Base-by-base conservation (phyloP, 306 rosid genomes). In the Rosa persica region DNA sequence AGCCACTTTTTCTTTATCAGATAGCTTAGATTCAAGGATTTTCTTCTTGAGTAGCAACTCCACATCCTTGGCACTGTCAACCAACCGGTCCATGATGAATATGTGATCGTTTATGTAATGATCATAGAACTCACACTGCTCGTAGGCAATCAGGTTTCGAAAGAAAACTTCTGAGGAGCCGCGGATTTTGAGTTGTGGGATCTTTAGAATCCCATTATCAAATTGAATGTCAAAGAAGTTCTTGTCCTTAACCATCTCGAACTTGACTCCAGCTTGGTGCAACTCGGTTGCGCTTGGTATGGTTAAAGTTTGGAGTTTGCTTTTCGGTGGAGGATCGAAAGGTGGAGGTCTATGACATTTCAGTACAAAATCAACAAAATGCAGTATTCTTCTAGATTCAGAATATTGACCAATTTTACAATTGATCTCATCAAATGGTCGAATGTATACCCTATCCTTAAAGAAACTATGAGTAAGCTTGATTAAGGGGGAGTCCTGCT, bases 71-170 rank as follows among this genome's bases (percentile, higher is more conserved):
- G 23, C 52, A 0, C 36, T 51, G 5, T 73, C 42, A 40, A 87
- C 68, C 5, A 87, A 71, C 43, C 25, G 22, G 48, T 75, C 47
- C 5, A 86, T 39, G 52, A 86, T 12, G 67, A 16, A 67, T 1
- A 81, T 5, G 27, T 82, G 78, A 27, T 81, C 12, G 4, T 52
- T 77, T 76, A 7, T 40, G 74, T 44, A 52, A 74, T 34, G 68
- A 34, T 76, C 79, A 80, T 0, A 12, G 42, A 3, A 51, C 66
- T 83, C 79, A 15, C 79, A 70, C 10, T 76, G 74, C 78, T 88
- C 92, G 65, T 48, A 84, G 7, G 85, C 88, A 6, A 86, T 3
- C 11, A 85, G 9, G 23, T 84, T 85, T 4, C 82, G 47, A 6
- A 78, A 10, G 16, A 25, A 3, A 1, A 61, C 22, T 47, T 82